phyloP scores from a whole-genome alignment of 768 basidiomycete species.

The Leccinum olivaceopallidum region DNA sequence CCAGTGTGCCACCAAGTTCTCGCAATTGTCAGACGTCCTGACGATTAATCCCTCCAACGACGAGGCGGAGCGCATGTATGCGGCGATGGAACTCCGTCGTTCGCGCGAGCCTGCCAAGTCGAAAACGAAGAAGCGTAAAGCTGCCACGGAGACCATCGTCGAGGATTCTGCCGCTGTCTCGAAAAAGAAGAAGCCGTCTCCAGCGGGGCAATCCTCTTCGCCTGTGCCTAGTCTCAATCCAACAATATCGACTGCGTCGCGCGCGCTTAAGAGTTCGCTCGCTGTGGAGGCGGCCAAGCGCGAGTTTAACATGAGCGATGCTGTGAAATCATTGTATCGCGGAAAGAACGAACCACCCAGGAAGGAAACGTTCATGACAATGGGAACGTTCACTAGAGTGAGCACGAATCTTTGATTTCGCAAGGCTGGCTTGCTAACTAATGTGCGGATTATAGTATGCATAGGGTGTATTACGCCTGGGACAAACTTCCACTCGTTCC shows the following conservation, averaged over 20 bases:
- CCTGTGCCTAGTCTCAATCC: conserved; percentile 43
- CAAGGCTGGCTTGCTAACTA: conserved; percentile 1
- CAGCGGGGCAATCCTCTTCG: conserved; percentile 16
- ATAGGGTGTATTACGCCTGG: conserved; percentile 1
- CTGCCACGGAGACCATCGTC: conserved; percentile 33
- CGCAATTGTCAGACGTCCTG: conserved; percentile 52
- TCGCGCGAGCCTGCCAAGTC: conserved; percentile 56
- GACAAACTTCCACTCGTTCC: background rate
- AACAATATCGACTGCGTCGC: conserved; percentile 54
- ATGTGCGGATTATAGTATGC: conserved; percentile 22
- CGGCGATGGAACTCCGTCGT: conserved; percentile 56
- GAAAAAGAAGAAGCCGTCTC: conserved; percentile 42
- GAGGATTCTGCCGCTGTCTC: conserved; percentile 30
- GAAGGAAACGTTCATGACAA: conserved; percentile 91
- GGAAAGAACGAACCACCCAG: conserved; percentile 52
- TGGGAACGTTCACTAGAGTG: conserved; percentile 89
- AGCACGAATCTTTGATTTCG: conserved; percentile 31
- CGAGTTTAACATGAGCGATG: conserved; percentile 81
- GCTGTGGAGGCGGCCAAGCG: conserved; percentile 83
- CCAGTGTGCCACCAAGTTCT: conserved; percentile 74
- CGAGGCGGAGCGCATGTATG: conserved; percentile 61
- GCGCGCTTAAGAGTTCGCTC: conserved; percentile 68
- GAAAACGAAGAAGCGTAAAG: conserved; percentile 63
- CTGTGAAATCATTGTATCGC: conserved; percentile 78
- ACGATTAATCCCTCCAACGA: conserved; percentile 68